Conservation (phyloP, 768 basidiomycete species). For the Amanita pseudoporphyria region DNA sequence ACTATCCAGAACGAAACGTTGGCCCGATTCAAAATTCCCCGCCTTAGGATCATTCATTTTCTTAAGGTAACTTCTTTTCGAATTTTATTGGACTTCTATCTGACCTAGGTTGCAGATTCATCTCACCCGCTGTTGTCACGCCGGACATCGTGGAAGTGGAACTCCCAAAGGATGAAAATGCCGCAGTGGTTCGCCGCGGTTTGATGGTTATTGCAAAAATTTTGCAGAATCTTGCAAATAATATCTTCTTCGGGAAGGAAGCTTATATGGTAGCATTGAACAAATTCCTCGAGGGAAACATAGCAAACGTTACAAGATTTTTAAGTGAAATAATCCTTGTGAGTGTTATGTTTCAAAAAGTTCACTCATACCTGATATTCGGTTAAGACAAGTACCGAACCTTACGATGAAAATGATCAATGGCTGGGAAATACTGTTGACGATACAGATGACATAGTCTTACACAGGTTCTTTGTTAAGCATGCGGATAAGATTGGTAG, state of each 20-base stretch:
- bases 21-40: constrained; percentile 74
- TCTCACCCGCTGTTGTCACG: constrained; percentile 82
- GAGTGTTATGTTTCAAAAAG: constrained; percentile 13
- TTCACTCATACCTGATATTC: not conserved
- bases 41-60: constrained; percentile 90
- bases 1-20: constrained; percentile 41
- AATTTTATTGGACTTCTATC: not conserved
- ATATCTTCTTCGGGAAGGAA: constrained; percentile 89
- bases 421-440: constrained; percentile 74
- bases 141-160: constrained; percentile 83
- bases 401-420: constrained; percentile 56
- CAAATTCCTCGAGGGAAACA: constrained; percentile 60
- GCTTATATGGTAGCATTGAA: constrained; percentile 78
- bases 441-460: constrained; percentile 73
- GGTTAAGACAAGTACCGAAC: constrained; percentile 25
- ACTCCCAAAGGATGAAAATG: constrained; percentile 50
- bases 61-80: constrained; percentile 43
- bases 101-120: constrained; percentile 46
- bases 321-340: constrained; percentile 64
- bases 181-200: constrained; percentile 54
- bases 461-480: constrained; percentile 78
- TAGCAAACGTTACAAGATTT: constrained; percentile 66
- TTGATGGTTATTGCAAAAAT: constrained; percentile 85
- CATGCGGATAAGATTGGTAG: constrained; percentile 85
- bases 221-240: constrained; percentile 90